Evolutionary conservation across 2,329 filamentous ascomycete genomes (phyloP), one percentile per base, ranked within the genome.

Genomic region (Corynespora cassiicola): DNA sequence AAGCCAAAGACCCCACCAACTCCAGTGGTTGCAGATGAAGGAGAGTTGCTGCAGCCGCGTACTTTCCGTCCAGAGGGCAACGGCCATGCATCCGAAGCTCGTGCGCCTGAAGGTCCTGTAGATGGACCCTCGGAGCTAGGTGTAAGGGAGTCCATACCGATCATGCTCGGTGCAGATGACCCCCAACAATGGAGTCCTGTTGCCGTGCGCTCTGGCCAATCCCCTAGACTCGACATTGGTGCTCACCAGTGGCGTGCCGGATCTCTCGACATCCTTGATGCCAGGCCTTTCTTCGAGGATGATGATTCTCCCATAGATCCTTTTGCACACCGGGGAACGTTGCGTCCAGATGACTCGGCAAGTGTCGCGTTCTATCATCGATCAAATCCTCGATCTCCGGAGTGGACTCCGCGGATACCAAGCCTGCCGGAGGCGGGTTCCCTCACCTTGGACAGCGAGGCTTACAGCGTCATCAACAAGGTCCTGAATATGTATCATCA

Each of bases 61-160:
- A 38, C 60, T 7, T 66, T 65, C 45, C 50, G 56, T n/a, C 42
- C 54, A 12, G 18, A 47, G 24, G 42, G 26, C 12, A 50, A 39
- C 21, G 35, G 39, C 15, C 39, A 39, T 9, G 36, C 35, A 22
- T 30, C 35, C 20, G 48, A 45, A 14, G 45, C 52, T 2, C 50
- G 52, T 21, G 43, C 47, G 9, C 46, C 53, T 12, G 56, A 65
- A 12, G 29, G 42, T 20, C 23, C 47, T 2, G 50, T 46, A 24
- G 48, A 49, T 38, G 57, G 58, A 19, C 54, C 68, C 31, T 78
- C 75, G 2, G 75, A 77, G 19, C 54, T 70, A 25, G 75, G 79
- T 26, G 75, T 80, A 35, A 68, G 71, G 41, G 77, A 79, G 45
- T 80, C 78, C 4, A 77, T 82, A 37, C 75, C 77, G 26, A 79